These are phyloP conservation scores for Torulaspora pretoriensis DNA, from an alignment of 1,139 yeast species.

Conservation along the genomic window DNA sequence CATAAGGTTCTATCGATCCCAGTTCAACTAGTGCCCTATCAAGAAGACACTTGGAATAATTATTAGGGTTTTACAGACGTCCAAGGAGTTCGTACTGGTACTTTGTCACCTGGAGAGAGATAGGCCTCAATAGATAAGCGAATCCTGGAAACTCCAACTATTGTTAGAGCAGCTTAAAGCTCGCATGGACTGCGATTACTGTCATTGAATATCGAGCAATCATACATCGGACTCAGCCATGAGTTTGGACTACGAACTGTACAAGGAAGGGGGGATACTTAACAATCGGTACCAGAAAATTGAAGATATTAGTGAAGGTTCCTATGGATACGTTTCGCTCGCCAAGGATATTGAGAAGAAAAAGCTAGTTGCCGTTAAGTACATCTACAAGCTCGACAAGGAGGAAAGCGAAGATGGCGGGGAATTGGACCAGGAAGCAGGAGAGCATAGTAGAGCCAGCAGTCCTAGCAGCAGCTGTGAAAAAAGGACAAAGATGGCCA, in stretches of 20 bases:
- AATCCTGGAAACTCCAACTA: background rate
- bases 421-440: constrained; percentile 13
- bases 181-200: background rate
- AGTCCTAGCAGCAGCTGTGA: constrained; percentile 24
- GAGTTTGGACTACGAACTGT: constrained; percentile 40
- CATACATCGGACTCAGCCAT: background rate
- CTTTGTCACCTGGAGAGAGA: constrained; percentile 1
- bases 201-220: background rate
- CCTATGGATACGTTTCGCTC: constrained; percentile 85
- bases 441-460: constrained; percentile 5
- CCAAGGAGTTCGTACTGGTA: background rate
- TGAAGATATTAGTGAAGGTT: constrained; percentile 83
- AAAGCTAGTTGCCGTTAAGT: constrained; percentile 76
- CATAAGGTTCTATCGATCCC: constrained; percentile 2
- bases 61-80: background rate
- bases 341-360: constrained; percentile 64
- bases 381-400: constrained; percentile 47
- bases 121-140: background rate
- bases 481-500: constrained; percentile 24
- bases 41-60: background rate
- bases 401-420: constrained; percentile 29
- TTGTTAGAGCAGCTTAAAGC: background rate
- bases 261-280: constrained; percentile 60
- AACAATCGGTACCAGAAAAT: constrained; percentile 63
- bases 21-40: background rate